A percentile compares a stretch with the other conserved stretches of the same genome.
phyloP scores from a whole-genome alignment of 306 rosid genomes.

The Vicia faba region DNA sequence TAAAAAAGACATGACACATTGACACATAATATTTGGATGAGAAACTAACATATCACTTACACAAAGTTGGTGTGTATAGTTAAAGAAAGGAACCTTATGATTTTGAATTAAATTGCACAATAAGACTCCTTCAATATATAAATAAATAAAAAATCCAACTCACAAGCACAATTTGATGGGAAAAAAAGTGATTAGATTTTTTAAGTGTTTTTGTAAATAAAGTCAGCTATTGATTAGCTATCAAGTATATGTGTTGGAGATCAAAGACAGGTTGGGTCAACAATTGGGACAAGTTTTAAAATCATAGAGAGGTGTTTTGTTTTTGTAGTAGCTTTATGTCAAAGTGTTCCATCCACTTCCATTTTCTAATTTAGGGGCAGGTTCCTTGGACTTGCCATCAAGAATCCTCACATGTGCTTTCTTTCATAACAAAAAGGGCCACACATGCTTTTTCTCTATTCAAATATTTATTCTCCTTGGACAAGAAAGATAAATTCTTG shows the following conservation, averaged over 20 bases:
- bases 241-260: constrained; percentile 31
- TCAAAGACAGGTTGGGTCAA: constrained; percentile 44
- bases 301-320: background rate
- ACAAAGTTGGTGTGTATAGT: too few species aligned
- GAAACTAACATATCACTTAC: too few species aligned
- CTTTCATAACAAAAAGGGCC: constrained; percentile 19
- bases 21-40: too few species aligned
- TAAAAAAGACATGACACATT: background rate
- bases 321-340: constrained; percentile 28
- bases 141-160: constrained; percentile 11
- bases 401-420: constrained; percentile 47
- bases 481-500: constrained; percentile 19
- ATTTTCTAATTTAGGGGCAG: constrained; percentile 25
- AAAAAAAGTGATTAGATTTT: background rate
- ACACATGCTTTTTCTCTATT: constrained; percentile 36
- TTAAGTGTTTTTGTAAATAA: constrained; percentile 3
- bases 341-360: constrained; percentile 41
- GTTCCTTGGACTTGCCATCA: constrained; percentile 39
- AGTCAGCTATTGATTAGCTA: constrained; percentile 47
- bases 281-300: constrained; percentile 30
- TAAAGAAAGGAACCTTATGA: constrained; percentile 45
- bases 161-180: constrained; percentile 18
- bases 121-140: constrained; percentile 33
- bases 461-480: constrained; percentile 24
- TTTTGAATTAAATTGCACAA: constrained; percentile 38